Evolutionary conservation across 2,329 filamentous ascomycete species (phyloP), one percentile per base, ranked within the genome.

Genomic region (Domatiomyces globalis): DNA sequence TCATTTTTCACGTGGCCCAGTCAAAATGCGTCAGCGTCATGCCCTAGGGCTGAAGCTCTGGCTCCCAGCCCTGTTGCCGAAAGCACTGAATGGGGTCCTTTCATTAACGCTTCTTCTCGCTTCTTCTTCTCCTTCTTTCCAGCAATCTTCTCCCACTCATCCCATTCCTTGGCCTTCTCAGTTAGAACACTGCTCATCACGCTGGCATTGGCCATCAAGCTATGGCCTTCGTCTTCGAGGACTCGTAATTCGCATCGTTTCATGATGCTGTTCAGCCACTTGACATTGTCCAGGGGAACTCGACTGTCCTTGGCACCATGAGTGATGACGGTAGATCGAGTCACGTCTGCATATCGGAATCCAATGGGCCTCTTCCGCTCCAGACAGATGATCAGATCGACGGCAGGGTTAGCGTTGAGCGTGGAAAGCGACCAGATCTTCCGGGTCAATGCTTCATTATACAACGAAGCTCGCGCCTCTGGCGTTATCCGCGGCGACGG

Each of bases 331-430:
- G 96, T 85, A 0, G 87, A 80, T 7, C 88, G 80, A 5, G 85
- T 94, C 58, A 98, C 95, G 64, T 98, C 92, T 17, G 95, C 90
- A 64, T 98, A 98, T 48, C 89, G 81, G 70, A 98, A 98, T 0
- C 92, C 92, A 61, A 98, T 95, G 0, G 85, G 82, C 61, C 94
- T 87, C 25, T 86, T 79, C 19, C 92, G 81, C 67, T 98, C 92
- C 1, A 98, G 75, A 64, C 92, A 98, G 5, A 95, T 85, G 1
- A 98, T 73, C 17, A 98, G 71, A 66, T 98, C 92, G 0, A 94
- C 87, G 0, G 92, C 90, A 0, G 92, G 92, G 64, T 98, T 96
- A 1, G 89, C 88, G 48, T 89, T 85, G 1, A 83, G 84, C 0
- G 90, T 96, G 1, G 92, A 88, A 17, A 94, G 76, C 54, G 90